These are phyloP conservation scores for Chaetomium fimeti DNA, from an alignment of 495 filamentous ascomycete species.

Conservation along the genomic window DNA sequence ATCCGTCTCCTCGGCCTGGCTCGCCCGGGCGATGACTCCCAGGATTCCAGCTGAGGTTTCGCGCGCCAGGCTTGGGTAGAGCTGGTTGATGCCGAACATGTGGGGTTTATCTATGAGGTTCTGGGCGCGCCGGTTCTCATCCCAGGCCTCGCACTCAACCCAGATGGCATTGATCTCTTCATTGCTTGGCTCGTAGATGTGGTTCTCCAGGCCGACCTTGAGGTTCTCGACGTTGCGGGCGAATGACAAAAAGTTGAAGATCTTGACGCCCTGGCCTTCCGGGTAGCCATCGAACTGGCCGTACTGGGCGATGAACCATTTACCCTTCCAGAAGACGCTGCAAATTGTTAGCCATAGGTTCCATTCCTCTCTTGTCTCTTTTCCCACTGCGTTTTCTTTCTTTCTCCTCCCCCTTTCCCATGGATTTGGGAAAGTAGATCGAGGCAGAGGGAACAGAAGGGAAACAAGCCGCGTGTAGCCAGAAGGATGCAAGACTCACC, in stretches of 20 bases:
- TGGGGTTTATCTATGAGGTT: background rate
- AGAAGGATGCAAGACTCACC: slow-evolving; percentile 2
- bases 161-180: slow-evolving; percentile 13
- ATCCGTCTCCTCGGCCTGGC: background rate
- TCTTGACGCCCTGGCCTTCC: slow-evolving; percentile 18
- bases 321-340: slow-evolving; percentile 23
- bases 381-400: background rate
- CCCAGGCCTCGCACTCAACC: slow-evolving; percentile 19
- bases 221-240: slow-evolving; percentile 22
- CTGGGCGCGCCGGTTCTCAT: background rate
- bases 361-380: background rate
- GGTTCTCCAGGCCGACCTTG: slow-evolving; percentile 22
- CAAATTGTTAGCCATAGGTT: background rate
- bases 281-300: slow-evolving; percentile 24
- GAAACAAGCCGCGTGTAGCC: background rate
- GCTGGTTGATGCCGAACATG: slow-evolving; percentile 1
- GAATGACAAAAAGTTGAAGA: slow-evolving; percentile 20
- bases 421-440: background rate
- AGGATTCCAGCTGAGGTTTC: slow-evolving; percentile 16
- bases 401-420: background rate
- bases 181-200: slow-evolving; percentile 18
- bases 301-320: slow-evolving; percentile 24
- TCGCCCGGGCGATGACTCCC: slow-evolving; percentile 16
- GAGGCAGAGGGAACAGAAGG: background rate
- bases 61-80: slow-evolving; percentile 17